phyloP scores from a whole-genome alignment of 208 protist species.

The Leishmania martiniquensis region DNA sequence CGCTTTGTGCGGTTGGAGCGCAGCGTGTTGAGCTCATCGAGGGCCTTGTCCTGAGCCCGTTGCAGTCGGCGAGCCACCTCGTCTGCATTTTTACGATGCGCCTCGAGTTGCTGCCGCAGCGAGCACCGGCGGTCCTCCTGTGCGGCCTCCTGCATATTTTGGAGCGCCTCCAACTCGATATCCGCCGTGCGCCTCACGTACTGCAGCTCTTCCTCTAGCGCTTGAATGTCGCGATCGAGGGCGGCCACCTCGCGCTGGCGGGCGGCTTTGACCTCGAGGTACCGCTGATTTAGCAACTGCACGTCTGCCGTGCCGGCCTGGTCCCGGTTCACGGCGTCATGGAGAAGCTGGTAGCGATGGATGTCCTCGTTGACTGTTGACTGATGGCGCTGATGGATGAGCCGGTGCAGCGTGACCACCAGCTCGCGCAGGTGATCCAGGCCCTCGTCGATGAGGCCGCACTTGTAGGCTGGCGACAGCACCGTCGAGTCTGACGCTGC shows the following conservation, averaged over 20 bases:
- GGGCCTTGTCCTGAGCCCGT: slow-evolving; percentile 44
- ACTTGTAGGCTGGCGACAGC: slow-evolving; percentile 22
- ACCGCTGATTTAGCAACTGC: slow-evolving; percentile 89
- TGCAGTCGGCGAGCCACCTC: slow-evolving; percentile 42
- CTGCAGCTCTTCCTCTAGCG: slow-evolving; percentile 77
- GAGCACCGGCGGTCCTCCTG: slow-evolving; percentile 46
- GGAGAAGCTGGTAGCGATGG: slow-evolving; percentile 82
- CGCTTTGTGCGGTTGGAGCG: slow-evolving; percentile 76
- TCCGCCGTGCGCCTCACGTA: slow-evolving; percentile 72
- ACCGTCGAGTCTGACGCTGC: background rate
- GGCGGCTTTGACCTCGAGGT: slow-evolving; percentile 67
- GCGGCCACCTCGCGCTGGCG: slow-evolving; percentile 68
- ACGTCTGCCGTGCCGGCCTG: slow-evolving; percentile 88
- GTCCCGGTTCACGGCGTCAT: slow-evolving; percentile 91
- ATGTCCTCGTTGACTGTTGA: slow-evolving; percentile 91
- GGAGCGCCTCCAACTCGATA: slow-evolving; percentile 71
- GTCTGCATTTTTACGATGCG: slow-evolving; percentile 43
- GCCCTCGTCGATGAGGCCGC: slow-evolving; percentile 42
- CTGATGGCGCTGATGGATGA: slow-evolving; percentile 71
- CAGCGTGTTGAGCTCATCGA: slow-evolving; percentile 60
- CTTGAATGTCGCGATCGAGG: slow-evolving; percentile 63
- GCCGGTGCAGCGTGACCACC: slow-evolving; percentile 41
- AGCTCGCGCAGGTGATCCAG: slow-evolving; percentile 49
- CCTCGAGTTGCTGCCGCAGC: slow-evolving; percentile 61
- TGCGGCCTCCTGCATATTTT: slow-evolving; percentile 55